Evolutionary conservation across 306 rosid species (phyloP), one percentile per base, ranked within the genome.

Genomic region (Lupinus albus): DNA sequence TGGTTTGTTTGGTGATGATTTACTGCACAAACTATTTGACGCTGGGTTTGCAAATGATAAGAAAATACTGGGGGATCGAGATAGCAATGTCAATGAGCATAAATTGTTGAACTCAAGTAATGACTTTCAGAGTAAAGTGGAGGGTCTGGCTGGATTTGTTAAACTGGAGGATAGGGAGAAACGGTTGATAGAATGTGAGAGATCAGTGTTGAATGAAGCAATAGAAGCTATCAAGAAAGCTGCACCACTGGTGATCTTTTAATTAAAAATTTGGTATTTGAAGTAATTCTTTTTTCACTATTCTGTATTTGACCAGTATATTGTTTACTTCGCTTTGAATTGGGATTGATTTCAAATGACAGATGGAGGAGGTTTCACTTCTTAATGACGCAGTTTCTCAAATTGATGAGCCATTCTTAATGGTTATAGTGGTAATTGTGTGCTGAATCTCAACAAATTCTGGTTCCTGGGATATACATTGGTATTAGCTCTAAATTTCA

Each of bases 381-480:
- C 99, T 93, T 20, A 70, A 56, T 25, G 97, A 90, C 79, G 91
- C 96, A 53, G 84, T 88, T 71, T 83, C 99, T 77, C 99, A 86
- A 72, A 86, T 93, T 76, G 97, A 93, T 79, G 90, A 93, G 90
- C 97, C 99, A 25, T 90, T 93, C 90, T 81, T 82, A 77, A 93
- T 93, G 99, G 97, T 85, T 85, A 88, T 93, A 86, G 96, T 86
- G 97, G 99, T 93, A 93, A 93, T 93, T 88, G 91, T 86, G 97
- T 73, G 97, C 97, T 88, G 96, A 89, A 87, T 95, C 93, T 84
- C 95, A 87, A 83, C 93, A 87, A 88, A 84, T 88, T 92, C 93
- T 89, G 93, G 96, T 93, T 93, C 97, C 99, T 85, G 89, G 80
- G 76, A 83, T 90, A 86, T 84, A 64, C 84, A 90, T 93, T 82